Conservation (phyloP, 768 basidiomycete genomes). For the Mycena maculata region DNA sequence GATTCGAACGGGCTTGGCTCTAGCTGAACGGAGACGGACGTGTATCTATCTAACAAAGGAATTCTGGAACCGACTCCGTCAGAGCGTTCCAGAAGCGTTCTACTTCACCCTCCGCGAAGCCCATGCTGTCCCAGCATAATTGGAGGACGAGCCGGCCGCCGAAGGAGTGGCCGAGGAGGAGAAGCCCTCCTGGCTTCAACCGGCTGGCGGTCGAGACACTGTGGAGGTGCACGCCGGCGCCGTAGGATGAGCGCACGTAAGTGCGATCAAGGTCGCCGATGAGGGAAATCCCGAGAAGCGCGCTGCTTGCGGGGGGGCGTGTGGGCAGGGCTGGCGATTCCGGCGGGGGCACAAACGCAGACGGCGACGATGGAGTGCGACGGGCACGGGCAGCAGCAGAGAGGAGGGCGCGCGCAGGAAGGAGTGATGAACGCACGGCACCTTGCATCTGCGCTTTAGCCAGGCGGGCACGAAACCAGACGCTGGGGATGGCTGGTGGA, state of each 20-base stretch:
- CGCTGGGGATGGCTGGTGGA: slow-evolving; percentile 55
- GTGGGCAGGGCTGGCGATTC: slow-evolving; percentile 10
- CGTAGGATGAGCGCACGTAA: slow-evolving; percentile 63
- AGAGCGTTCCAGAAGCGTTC: slow-evolving; percentile 46
- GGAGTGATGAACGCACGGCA: slow-evolving; percentile 62
- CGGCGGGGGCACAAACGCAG: slow-evolving; percentile 42
- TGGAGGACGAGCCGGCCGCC: slow-evolving; percentile 68
- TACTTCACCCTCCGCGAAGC: slow-evolving; percentile 42
- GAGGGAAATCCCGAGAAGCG: slow-evolving; percentile 71
- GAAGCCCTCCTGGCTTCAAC: slow-evolving; percentile 68
- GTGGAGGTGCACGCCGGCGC: slow-evolving; percentile 57
- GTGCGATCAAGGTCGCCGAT: slow-evolving; percentile 76
- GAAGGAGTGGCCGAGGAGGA: slow-evolving; percentile 72
- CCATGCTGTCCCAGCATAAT: slow-evolving; percentile 46
- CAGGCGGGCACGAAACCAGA: slow-evolving; percentile 69
- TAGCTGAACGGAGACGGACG: background rate
- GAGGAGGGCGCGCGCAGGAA: slow-evolving; percentile 58
- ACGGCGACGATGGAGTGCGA: slow-evolving; percentile 10
- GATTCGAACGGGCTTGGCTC: background rate
- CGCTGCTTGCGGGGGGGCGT: slow-evolving; percentile 41
- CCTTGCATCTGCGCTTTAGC: slow-evolving; percentile 64
- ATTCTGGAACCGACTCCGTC: slow-evolving; percentile 35
- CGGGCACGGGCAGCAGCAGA: slow-evolving; percentile 55
- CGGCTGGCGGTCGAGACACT: slow-evolving; percentile 74
- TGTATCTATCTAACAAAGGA: slow-evolving; percentile 23